Evolutionary conservation across 2,329 filamentous ascomycete genomes (phyloP).

Genomic region (Pseudocercospora crystallina): DNA sequence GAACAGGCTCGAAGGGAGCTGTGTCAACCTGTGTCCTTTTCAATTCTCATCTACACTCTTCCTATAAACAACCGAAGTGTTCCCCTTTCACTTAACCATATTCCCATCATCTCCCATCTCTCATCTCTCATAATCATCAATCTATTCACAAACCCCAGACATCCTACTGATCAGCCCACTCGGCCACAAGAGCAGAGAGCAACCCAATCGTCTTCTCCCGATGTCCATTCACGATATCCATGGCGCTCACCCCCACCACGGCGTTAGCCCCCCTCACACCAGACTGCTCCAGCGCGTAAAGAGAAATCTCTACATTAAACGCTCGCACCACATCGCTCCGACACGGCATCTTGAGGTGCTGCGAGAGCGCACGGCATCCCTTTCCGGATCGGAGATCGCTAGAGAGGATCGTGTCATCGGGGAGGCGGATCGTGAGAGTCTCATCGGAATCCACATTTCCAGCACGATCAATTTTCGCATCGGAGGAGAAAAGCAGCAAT

Average conservation of each 20-base stretch:
- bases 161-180: too few species aligned
- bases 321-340: constrained; percentile 56
- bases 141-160: too few species aligned
- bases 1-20: too few species aligned
- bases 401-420: constrained; percentile 45
- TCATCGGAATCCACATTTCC: constrained; percentile 14
- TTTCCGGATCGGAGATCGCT: constrained; percentile 27
- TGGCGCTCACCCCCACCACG: constrained; percentile 48
- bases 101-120: too few species aligned
- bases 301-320: constrained; percentile 59
- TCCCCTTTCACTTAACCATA: too few species aligned
- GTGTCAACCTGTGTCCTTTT: too few species aligned
- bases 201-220: constrained; percentile 63
- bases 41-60: too few species aligned
- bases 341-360: constrained; percentile 59
- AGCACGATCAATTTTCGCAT: too few species aligned
- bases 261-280: constrained; percentile 42
- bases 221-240: constrained; percentile 64
- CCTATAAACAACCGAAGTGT: too few species aligned
- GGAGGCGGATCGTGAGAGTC: constrained; percentile 47
- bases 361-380: constrained; percentile 45
- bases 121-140: too few species aligned
- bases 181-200: constrained; percentile 56
- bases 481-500: constrained; percentile 44
- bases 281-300: constrained; percentile 52